Percentiles rank a stretch among this genome's conserved stretches.
Conservation (phyloP, 257 asterid species). For the Vinca minor region DNA sequence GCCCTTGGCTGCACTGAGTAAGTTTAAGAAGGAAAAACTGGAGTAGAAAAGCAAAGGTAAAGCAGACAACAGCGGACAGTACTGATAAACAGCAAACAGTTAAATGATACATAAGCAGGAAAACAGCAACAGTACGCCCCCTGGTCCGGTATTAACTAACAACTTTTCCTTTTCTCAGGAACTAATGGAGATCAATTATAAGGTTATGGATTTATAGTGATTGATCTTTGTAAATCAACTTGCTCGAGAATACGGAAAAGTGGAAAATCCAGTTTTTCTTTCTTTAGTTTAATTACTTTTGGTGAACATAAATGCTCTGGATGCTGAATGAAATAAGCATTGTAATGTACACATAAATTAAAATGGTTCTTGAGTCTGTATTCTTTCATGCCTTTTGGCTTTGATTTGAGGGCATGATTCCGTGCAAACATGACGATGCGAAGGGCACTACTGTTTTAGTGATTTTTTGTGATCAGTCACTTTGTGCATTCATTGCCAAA, state of each 20-base stretch:
- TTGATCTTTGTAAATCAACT: not conserved
- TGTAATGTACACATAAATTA: too few species aligned
- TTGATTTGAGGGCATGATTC: too few species aligned
- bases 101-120: not conserved
- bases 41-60: not conserved
- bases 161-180: not conserved
- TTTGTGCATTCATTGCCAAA: too few species aligned
- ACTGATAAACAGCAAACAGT: not conserved
- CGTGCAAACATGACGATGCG: too few species aligned
- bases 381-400: too few species aligned
- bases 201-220: not conserved
- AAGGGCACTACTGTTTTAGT: too few species aligned
- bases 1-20: not conserved
- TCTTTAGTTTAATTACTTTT: not conserved
- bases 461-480: too few species aligned
- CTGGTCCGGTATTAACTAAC: not conserved
- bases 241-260: not conserved
- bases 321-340: too few species aligned
- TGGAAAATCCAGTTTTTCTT: too few species aligned
- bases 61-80: not conserved
- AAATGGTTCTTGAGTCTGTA: too few species aligned
- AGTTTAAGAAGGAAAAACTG: not conserved
- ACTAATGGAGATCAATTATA: not conserved
- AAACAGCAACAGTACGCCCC: not conserved
- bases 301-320: not conserved